Evolutionary conservation across 2,329 filamentous ascomycete species (phyloP).

Genomic region (Metarhizium anisopliae): DNA sequence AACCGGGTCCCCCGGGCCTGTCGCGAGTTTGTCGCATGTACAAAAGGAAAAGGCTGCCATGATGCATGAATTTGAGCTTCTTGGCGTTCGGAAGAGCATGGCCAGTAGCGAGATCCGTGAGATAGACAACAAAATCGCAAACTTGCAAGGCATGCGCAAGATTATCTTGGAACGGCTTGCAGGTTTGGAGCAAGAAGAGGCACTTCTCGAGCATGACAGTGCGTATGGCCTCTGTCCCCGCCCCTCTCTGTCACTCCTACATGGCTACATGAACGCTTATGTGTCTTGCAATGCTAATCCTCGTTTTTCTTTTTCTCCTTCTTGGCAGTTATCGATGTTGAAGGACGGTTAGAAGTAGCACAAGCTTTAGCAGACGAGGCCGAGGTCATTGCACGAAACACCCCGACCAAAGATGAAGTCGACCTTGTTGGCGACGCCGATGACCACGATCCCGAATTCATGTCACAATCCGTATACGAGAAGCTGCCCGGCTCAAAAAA

Average conservation of each 20-base stretch:
- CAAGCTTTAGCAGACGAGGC: constrained; percentile 51
- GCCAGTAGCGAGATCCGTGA: constrained; percentile 91
- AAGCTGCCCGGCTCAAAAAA: constrained; percentile 60
- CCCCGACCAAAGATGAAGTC: constrained; percentile 43
- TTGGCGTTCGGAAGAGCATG: constrained; percentile 93
- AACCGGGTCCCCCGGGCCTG: constrained; percentile 43
- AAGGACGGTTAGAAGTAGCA: constrained; percentile 52
- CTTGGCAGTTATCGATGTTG: constrained; percentile 49
- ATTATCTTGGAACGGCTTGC: constrained; percentile 85
- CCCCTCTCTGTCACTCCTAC: neutral
- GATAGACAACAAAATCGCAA: constrained; percentile 94
- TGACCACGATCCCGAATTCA: constrained; percentile 55
- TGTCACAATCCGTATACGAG: constrained; percentile 97
- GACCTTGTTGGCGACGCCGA: constrained; percentile 43
- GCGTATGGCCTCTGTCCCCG: constrained; percentile 24
- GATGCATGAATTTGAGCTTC: constrained; percentile 81
- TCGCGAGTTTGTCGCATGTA: constrained; percentile 61
- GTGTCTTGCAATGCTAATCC: neutral
- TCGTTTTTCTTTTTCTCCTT: neutral
- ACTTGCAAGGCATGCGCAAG: constrained; percentile 83
- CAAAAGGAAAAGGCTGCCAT: constrained; percentile 73
- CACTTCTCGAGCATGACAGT: constrained; percentile 82
- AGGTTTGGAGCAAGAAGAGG: constrained; percentile 81
- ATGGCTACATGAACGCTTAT: neutral
- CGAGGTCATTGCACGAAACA: constrained; percentile 43